These are phyloP conservation scores for Arabis alpina DNA, from an alignment of 345 rosid genomes.

Conservation along the genomic window DNA sequence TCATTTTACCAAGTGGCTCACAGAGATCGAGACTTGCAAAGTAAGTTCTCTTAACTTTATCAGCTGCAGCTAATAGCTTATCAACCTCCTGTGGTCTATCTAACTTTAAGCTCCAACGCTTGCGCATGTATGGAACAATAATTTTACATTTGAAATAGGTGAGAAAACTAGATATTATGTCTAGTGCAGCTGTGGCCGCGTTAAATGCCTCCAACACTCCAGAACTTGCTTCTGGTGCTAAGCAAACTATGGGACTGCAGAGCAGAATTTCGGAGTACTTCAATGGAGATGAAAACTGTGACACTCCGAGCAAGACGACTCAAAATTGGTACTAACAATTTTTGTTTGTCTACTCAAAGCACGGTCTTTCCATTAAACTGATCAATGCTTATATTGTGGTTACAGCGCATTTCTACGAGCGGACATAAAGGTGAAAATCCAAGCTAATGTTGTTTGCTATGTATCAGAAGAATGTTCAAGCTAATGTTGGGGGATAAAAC, in stretches of 20 bases:
- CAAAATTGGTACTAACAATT: constrained; percentile 39
- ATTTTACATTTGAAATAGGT: constrained; percentile 38
- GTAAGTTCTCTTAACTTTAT: constrained; percentile 46
- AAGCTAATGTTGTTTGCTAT: not conserved
- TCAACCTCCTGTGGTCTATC: constrained; percentile 16
- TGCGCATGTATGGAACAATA: constrained; percentile 18
- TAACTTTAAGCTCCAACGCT: not conserved
- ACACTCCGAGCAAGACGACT: constrained; percentile 35
- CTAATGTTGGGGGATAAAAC: constrained; percentile 30
- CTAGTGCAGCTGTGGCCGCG: constrained; percentile 43
- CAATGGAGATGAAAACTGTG: constrained; percentile 42
- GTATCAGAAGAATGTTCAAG: constrained; percentile 6
- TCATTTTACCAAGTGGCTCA: constrained; percentile 76
- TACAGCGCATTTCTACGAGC: constrained; percentile 93
- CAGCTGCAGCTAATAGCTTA: constrained; percentile 24
- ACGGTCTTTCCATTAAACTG: constrained; percentile 35
- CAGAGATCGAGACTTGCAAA: constrained; percentile 78
- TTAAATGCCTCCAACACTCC: constrained; percentile 36
- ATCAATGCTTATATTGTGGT: constrained; percentile 36
- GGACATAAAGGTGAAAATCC: constrained; percentile 81
- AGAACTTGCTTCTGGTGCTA: constrained; percentile 29
- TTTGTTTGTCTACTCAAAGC: not conserved
- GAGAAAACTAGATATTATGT: constrained; percentile 47
- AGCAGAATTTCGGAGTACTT: constrained; percentile 42
- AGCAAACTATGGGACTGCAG: constrained; percentile 44